Base-by-base conservation (phyloP, 352 stramenopile genomes). In the Phytopythium litorale region DNA sequence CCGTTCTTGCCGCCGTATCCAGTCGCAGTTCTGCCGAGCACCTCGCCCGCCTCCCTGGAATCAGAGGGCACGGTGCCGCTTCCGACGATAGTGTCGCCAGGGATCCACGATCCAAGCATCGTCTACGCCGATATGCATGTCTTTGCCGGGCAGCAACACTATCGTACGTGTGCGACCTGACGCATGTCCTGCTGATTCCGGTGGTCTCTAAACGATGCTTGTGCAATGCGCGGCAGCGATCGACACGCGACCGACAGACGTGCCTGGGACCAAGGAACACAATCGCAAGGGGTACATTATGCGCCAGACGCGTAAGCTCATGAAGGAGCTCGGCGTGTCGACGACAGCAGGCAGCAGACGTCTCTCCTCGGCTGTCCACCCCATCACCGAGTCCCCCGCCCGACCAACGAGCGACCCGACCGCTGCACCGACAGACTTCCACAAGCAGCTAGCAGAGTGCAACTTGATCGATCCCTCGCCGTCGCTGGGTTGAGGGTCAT, bases 201-300 rank as follows among this genome's bases (percentile, higher is more conserved):
- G 33, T 50, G 35, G 19, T 49, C 16, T 2, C 15, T 63, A 9
- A 50, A 23, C 30, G 52, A 7, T 45, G 55, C 23, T 60, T 18
- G 50, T 73, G 64, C 19, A 8, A 63, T 56, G 38, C 46, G 8
- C 45, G 3, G 15, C 55, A 50, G 21, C 38, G 37, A 30, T 40
- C 58, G 19, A 45, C 54, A 15, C 40, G 3, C 38, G 42, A 9
- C 40, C 13, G 13, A 30, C 38, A 3, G 38, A 38, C 0, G 55
- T 53, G 40, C 68, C 37, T 32, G 64, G 42, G 13, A 57, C 67
- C 43, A 92, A 92, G 62, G 83, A 89, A 60, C 83, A 92, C 63
- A 92, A 92, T 52, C 75, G 83, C 16, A 87, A 85, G 35, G 83
- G 83, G 3, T 92, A 92, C 63, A 67, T 71, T 0, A 71, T 92